Conservation (phyloP, 495 filamentous ascomycete genomes). For the Penicillium coprophilum region DNA sequence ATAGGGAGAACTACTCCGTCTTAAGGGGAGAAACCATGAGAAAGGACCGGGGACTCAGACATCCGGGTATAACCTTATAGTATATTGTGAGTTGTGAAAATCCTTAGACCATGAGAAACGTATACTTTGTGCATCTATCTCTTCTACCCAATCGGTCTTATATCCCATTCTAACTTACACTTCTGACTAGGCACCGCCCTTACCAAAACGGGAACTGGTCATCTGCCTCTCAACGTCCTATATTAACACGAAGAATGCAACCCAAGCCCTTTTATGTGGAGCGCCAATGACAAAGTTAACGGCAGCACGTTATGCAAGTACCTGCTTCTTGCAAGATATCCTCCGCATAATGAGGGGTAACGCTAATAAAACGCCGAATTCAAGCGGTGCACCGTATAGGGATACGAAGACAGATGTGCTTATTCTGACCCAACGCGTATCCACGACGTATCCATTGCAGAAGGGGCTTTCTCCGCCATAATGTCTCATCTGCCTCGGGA, state of each 20-base stretch:
- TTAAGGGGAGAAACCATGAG: not conserved
- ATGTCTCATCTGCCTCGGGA: not conserved
- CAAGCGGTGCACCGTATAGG: not conserved
- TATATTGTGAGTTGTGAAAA: not conserved
- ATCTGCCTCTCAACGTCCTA: not conserved
- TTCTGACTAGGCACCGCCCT: not conserved
- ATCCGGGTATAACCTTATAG: not conserved
- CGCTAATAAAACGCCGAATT: not conserved
- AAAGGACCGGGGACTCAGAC: not conserved
- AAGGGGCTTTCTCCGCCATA: not conserved
- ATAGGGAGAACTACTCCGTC: no score
- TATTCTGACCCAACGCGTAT: not conserved
- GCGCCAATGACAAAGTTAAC: not conserved
- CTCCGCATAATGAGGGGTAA: conserved; percentile 3
- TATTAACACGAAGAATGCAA: not conserved
- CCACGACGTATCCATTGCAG: not conserved
- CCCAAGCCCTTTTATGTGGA: conserved; percentile 3
- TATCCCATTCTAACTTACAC: not conserved
- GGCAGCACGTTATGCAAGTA: not conserved
- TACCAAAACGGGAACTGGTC: not conserved
- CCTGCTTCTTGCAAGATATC: not conserved
- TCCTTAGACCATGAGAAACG: not conserved
- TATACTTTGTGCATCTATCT: not conserved
- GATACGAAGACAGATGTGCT: not conserved
- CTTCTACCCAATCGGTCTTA: not conserved